Percentiles rank a stretch among this genome's conserved stretches.
phyloP scores from a whole-genome alignment of 148 eudicot genomes.

The Heliamphora exappendiculata region DNA sequence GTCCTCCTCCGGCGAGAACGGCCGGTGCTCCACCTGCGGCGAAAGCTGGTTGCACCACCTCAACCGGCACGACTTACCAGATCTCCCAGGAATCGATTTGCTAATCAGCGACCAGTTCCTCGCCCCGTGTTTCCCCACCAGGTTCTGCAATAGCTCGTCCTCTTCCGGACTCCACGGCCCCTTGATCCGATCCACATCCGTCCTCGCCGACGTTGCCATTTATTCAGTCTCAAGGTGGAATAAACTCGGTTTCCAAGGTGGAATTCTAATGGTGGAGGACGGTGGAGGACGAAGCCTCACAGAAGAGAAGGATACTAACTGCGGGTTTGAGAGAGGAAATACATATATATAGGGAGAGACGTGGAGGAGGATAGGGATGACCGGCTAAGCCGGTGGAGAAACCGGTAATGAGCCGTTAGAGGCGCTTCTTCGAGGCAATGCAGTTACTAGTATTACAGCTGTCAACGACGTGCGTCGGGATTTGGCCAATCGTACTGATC shows the following conservation, averaged over 20 bases:
- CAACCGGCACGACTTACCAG: slow-evolving; percentile 55
- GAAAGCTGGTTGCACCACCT: slow-evolving; percentile 68
- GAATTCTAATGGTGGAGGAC: too few relatives aligned
- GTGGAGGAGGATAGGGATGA: slow-evolving; percentile 26
- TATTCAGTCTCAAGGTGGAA: neutral
- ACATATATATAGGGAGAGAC: slow-evolving; percentile 8
- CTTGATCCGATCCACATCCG: slow-evolving; percentile 43
- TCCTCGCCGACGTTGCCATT: slow-evolving; percentile 22
- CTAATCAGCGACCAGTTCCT: slow-evolving; percentile 56
- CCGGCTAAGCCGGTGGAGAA: slow-evolving; percentile 34
- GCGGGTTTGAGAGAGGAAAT: neutral
- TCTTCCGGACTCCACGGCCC: slow-evolving; percentile 74
- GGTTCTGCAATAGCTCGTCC: slow-evolving; percentile 30
- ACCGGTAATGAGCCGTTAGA: slow-evolving; percentile 37
- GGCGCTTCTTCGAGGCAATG: slow-evolving; percentile 28
- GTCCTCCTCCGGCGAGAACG: slow-evolving; percentile 50
- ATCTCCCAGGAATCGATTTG: slow-evolving; percentile 50
- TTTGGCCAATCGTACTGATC: neutral
- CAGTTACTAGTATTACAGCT: slow-evolving; percentile 45
- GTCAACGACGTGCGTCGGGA: slow-evolving; percentile 46
- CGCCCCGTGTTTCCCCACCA: slow-evolving; percentile 47
- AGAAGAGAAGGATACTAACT: slow-evolving; percentile 7
- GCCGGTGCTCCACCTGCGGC: slow-evolving; percentile 55
- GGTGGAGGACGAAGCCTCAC: slow-evolving; percentile 31
- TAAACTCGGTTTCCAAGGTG: neutral